These are phyloP conservation scores for Kodamaea sp. DNA, from an alignment of 1,139 yeast genomes.

Conservation along the genomic window DNA sequence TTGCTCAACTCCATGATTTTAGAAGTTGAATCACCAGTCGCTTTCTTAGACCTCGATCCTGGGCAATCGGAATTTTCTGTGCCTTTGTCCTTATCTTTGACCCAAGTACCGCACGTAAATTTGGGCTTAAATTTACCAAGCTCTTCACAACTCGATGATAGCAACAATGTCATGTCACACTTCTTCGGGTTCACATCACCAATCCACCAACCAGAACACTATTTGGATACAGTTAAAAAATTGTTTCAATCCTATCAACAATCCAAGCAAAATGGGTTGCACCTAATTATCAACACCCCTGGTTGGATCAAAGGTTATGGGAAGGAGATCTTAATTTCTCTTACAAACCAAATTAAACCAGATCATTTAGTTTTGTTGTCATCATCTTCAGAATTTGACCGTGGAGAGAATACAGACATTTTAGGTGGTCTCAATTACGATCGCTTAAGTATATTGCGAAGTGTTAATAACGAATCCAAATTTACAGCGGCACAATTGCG, in stretches of 20 bases:
- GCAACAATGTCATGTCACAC: constrained; percentile 20
- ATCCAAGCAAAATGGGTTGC: constrained; percentile 29
- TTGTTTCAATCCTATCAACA: constrained; percentile 35
- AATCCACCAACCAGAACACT: constrained; percentile 63
- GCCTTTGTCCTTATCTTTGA: constrained; percentile 69
- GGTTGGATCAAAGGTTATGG: constrained; percentile 97
- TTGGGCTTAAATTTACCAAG: constrained; percentile 28
- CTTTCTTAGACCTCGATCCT: constrained; percentile 80
- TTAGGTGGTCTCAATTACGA: constrained; percentile 23
- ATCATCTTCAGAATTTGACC: constrained; percentile 19
- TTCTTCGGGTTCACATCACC: constrained; percentile 77
- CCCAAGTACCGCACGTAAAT: constrained; percentile 22
- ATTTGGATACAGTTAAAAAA: constrained; percentile 45
- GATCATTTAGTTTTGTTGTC: constrained; percentile 49
- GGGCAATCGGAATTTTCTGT: constrained; percentile 83
- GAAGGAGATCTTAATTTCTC: constrained; percentile 55
- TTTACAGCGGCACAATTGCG: constrained; percentile 57
- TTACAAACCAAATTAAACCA: constrained; percentile 53
- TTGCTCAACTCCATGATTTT: constrained; percentile 48
- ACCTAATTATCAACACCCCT: constrained; percentile 75
- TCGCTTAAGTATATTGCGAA: constrained; percentile 25
- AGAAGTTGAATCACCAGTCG: constrained; percentile 21
- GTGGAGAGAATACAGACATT: constrained; percentile 27
- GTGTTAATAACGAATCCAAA: constrained; percentile 31
- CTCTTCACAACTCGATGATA: constrained; percentile 10